Evolutionary conservation across 495 filamentous ascomycete genomes (phyloP), one percentile per base, ranked within the genome.

Genomic region (Neurospora sublineolata): DNA sequence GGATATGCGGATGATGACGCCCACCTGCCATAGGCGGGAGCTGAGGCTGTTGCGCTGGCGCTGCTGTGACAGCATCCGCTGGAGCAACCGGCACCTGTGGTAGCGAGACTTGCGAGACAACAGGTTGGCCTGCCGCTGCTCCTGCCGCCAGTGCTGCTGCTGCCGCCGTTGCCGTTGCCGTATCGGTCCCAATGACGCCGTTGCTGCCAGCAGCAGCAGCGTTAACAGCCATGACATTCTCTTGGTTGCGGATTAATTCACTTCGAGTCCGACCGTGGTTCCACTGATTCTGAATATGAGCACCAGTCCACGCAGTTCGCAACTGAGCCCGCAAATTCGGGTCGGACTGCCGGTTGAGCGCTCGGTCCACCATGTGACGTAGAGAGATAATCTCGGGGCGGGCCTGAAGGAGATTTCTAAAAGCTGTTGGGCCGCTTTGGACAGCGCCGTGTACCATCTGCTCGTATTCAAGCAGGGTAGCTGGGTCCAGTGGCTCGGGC

Each of bases 331-430:
- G 76, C 4, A 78, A 60, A 8, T 83, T 74, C 0, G 81, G 77
- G 70, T 80, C 83, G 2, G 80, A 72, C 67, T 83, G 81, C 18
- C 80, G 78, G 71, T 83, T 82, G 38, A 86, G 85, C 9, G 79
- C 78, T 1, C 77, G 70, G 72, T 83, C 81, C 6, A 86, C 78
- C 71, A 82, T 79, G 30, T 69, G 70, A 20, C 82, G 81, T 60
- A 80, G 80, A 0, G 76, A 74, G 10, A 86, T 76, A 42, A 87
- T 83, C 10, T 78, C 78, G 4, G 85, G 85, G 70, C 85, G 81
- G 3, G 75, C 73, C 18, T 75, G 70, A 23, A 88, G 73, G n/a
- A 81, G 81, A 27, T 84, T 80, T 23, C 80, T 77, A 37, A 88
- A 74, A 30, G 79, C 77, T 6, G 78, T 73, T 7, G 78, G 81